phyloP scores from a whole-genome alignment of 345 rosid genomes.

The Ailanthus altissimus region DNA sequence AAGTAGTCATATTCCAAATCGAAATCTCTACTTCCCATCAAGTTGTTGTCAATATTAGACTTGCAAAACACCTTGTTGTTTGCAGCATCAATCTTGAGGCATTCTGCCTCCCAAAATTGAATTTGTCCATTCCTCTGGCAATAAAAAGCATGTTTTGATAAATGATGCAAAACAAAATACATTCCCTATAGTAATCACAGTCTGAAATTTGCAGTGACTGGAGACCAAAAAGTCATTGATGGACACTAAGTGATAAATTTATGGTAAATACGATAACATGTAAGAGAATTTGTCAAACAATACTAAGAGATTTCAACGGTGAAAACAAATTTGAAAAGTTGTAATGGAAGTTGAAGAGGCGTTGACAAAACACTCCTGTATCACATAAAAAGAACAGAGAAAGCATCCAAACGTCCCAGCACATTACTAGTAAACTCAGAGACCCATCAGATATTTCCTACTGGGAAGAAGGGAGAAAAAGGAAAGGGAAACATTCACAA shows the following conservation, averaged over 20 bases:
- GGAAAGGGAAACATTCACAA: not conserved
- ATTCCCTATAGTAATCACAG: not conserved
- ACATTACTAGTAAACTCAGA: not conserved
- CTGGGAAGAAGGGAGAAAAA: not conserved
- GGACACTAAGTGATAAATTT: not conserved
- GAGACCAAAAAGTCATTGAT: not conserved
- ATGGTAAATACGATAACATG: not conserved
- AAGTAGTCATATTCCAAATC: constrained; percentile 80
- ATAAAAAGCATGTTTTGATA: constrained; percentile 10
- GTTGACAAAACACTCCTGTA: not conserved
- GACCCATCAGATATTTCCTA: not conserved
- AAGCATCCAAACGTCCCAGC: not conserved
- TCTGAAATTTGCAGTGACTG: not conserved
- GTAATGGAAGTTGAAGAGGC: not conserved
- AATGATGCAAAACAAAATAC: not conserved
- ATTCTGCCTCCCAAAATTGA: constrained; percentile 86
- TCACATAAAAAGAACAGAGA: no score
- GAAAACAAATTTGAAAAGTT: not conserved
- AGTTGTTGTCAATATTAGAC: constrained; percentile 52
- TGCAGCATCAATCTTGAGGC: constrained; percentile 72
- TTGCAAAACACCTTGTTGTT: constrained; percentile 61
- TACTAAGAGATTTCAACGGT: not conserved
- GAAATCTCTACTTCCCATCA: constrained; percentile 60
- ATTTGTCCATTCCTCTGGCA: constrained; percentile 75
- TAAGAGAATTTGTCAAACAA: not conserved